phyloP scores from a whole-genome alignment of 495 filamentous ascomycete species.

The Hyaloscypha finlandica region DNA sequence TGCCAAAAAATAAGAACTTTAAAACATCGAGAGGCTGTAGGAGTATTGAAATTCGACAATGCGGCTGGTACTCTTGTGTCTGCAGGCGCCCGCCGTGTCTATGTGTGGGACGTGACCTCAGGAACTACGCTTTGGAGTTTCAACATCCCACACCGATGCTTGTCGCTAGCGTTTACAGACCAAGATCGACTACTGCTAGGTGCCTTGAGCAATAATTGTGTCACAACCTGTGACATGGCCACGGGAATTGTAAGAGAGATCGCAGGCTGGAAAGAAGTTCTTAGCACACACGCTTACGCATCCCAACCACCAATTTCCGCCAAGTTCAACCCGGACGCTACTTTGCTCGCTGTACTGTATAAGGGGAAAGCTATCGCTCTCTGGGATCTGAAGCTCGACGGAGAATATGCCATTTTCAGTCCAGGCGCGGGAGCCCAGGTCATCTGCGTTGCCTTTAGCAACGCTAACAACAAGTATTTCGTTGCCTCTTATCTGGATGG shows the following conservation, averaged over 20 bases:
- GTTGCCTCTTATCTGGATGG: conserved; percentile 24
- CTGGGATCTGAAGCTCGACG: conserved; percentile 28
- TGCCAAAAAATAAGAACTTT: too few relatives aligned
- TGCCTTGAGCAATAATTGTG: conserved; percentile 16
- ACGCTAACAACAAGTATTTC: conserved; percentile 29
- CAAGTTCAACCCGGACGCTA: conserved; percentile 11
- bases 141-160: too few relatives aligned
- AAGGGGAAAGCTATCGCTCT: conserved; percentile 25
- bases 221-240: conserved; percentile 25
- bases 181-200: conserved; percentile 16
- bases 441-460: conserved; percentile 36
- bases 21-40: too few relatives aligned
- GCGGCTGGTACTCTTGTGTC: too few relatives aligned
- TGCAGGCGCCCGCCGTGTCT: too few relatives aligned
- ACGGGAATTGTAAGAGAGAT: conserved; percentile 4
- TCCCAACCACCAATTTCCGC: background rate
- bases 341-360: conserved; percentile 28
- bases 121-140: too few relatives aligned
- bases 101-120: too few relatives aligned
- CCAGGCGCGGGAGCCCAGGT: conserved; percentile 12
- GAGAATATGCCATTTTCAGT: background rate
- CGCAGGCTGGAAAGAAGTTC: conserved; percentile 17
- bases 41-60: too few relatives aligned
- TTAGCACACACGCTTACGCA: conserved; percentile 5
- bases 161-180: conserved; percentile 23